Evolutionary conservation across 2,329 filamentous ascomycete species (phyloP).

Genomic region (Paracoccidioides lutzii): DNA sequence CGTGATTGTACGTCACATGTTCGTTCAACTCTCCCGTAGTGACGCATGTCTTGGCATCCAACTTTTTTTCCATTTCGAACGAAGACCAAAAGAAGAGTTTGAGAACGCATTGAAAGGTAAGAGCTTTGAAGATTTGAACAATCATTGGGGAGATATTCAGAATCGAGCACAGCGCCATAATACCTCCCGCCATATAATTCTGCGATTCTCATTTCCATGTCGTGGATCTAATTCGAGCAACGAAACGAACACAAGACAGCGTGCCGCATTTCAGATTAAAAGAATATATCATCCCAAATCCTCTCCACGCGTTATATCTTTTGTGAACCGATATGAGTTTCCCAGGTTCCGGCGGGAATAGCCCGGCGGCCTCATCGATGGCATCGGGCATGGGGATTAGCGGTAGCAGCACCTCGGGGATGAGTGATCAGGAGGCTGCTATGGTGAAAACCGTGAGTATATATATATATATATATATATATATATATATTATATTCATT

Average conservation of each 20-base stretch:
- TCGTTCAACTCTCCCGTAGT: neutral
- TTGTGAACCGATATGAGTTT: conserved; percentile 20
- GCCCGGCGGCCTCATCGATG: conserved; percentile 14
- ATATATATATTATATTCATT: neutral
- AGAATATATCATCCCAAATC: neutral
- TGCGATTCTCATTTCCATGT: neutral
- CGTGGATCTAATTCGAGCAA: neutral
- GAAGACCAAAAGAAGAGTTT: neutral
- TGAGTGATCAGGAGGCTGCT: conserved; percentile 35
- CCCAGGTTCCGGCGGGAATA: conserved; percentile 22
- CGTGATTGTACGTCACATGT: neutral
- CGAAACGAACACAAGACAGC: neutral
- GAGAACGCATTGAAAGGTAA: no score
- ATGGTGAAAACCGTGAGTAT: conserved; percentile 35
- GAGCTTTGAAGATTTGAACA: no score
- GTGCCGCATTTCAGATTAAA: neutral
- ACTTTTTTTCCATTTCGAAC: neutral
- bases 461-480: neutral
- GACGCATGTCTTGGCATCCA: neutral
- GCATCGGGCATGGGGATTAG: conserved; percentile 12
- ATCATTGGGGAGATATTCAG: no score
- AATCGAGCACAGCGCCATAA: neutral
- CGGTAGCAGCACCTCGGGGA: conserved; percentile 20
- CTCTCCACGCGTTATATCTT: neutral
- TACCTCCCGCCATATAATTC: neutral